Conservation (phyloP, 2,329 filamentous ascomycete species). For the Sordariomycetes sp. region DNA sequence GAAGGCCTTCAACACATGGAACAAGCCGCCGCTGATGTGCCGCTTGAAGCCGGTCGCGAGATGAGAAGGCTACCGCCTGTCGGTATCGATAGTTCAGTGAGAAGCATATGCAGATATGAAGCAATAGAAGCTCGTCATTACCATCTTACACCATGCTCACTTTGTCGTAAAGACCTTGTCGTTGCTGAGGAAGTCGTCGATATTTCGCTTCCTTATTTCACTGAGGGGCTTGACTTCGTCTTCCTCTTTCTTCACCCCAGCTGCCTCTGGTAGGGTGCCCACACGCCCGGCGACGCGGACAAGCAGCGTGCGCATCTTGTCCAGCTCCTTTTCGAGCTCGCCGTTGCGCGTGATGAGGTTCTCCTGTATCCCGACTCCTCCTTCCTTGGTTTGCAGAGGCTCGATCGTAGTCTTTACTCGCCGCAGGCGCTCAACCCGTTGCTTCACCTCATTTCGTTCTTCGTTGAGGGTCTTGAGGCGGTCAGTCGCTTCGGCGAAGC, state of each 20-base stretch:
- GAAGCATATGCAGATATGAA: neutral
- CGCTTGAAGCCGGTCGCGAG: constrained; percentile 10
- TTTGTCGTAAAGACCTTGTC: constrained; percentile 8
- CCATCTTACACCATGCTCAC: constrained; percentile 1
- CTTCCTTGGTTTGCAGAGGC: constrained; percentile 21
- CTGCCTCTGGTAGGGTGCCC: constrained; percentile 20
- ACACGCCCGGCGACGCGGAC: constrained; percentile 49
- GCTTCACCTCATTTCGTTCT: constrained; percentile 20
- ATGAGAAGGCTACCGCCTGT: too few species aligned
- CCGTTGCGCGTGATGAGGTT: constrained; percentile 58
- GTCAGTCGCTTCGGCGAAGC: constrained; percentile 40
- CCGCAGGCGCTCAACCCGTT: constrained; percentile 36
- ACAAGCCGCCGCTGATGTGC: constrained; percentile 15
- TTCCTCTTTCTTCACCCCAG: constrained; percentile 10
- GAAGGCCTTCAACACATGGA: constrained; percentile 17
- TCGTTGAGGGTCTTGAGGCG: constrained; percentile 39
- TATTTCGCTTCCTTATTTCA: constrained; percentile 28
- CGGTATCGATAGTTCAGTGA: too few species aligned
- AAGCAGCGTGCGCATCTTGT: constrained; percentile 55
- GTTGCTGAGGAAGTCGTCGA: constrained; percentile 29
- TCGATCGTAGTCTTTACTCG: constrained; percentile 40
- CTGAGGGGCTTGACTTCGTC: constrained; percentile 24
- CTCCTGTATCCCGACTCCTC: constrained; percentile 42
- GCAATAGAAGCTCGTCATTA: too few species aligned
- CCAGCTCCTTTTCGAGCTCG: constrained; percentile 55